Evolutionary conservation across 2,329 filamentous ascomycete species (phyloP), one percentile per base, ranked within the genome.

Genomic region (Exutisphaerella laricina): DNA sequence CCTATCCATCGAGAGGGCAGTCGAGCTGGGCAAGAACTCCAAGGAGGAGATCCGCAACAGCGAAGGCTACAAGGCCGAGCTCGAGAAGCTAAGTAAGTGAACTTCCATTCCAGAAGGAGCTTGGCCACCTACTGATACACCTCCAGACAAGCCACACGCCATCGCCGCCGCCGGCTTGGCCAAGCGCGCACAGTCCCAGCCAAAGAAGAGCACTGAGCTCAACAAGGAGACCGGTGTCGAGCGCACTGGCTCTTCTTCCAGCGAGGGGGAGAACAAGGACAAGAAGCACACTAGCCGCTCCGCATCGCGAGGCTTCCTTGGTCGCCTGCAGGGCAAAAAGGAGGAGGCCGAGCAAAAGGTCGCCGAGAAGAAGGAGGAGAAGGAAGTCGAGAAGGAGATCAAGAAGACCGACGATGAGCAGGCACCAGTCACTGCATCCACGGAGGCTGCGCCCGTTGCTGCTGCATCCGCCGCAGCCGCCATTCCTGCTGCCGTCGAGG

Each of bases 61-160:
- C 58, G 88, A 95, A 69, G 78, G 79, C 47, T 98, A 95, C 82
- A 96, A 95, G 81, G 75, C 78, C 58, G 81, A 85, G 54, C 70
- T 92, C 14, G 84, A 88, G 71, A 83, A 82, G 68, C 72, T 81
- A 57, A 70, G 77, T 79, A 71, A 61, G 75, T 73, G n/a, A n/a
- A n/a, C n/a, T n/a, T n/a, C n/a, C n/a, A 43, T 26, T 14, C 8
- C 29, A 13, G 23, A 4, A 9, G 13, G 18, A 23, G 12, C 14
- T 36, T 62, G 70, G 79, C 30, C 25, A 9, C 16, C n/a, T 35
- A 42, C 44, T 49, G 28, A 50, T 41, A 20, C 20, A n/a, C 20
- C 28, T 5, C 13, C 36, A 59, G 58, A 52, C 59, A 61, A 59
- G 51, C 53, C 60, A 40, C 49, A 50, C 43, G 61, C 58, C 47